Percentiles rank a stretch among this genome's conserved stretches.
These are phyloP conservation scores for Tetratostichococcus sp. DNA, from an alignment of 139 green algal genomes.

Conservation along the genomic window DNA sequence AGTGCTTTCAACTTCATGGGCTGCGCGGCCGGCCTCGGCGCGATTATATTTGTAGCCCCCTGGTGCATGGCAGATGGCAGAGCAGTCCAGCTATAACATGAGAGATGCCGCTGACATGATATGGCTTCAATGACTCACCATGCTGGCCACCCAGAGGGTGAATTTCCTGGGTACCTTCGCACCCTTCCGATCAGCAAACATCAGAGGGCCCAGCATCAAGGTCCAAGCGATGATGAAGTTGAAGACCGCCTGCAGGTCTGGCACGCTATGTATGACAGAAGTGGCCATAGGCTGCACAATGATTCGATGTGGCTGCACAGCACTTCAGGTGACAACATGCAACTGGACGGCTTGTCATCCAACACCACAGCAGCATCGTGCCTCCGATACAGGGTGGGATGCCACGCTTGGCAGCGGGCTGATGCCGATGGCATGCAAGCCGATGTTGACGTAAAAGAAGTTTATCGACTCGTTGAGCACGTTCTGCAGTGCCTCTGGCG, in stretches of 20 bases:
- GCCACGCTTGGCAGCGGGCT: constrained; percentile 38
- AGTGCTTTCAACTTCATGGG: no score
- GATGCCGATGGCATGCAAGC: constrained; percentile 35
- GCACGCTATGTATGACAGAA: no score
- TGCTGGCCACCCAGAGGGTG: constrained; percentile 52
- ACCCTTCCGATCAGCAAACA: constrained; percentile 51
- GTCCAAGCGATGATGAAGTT: constrained; percentile 75
- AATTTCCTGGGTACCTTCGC: constrained; percentile 41
- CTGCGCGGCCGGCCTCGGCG: no score
- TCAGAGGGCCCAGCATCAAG: constrained; percentile 57
- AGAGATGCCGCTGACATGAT: no score
- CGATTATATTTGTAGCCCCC: no score
- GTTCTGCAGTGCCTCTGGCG: constrained; percentile 31
- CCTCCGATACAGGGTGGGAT: constrained; percentile 17
- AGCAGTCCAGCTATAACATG: no score
- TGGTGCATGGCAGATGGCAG: no score
- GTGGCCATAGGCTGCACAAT: no score
- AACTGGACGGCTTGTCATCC: no score
- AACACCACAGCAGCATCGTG: background rate
- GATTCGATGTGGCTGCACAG: constrained; percentile 8
- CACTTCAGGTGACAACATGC: no score
- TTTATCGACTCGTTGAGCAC: constrained; percentile 73
- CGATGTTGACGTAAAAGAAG: constrained; percentile 84
- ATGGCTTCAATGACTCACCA: no score
- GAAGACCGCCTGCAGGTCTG: constrained; percentile 67